A percentile compares a stretch with the other conserved stretches of the same genome.
phyloP scores from a whole-genome alignment of 2,329 filamentous ascomycete genomes.

The Fusarium neocosmosporiellum region DNA sequence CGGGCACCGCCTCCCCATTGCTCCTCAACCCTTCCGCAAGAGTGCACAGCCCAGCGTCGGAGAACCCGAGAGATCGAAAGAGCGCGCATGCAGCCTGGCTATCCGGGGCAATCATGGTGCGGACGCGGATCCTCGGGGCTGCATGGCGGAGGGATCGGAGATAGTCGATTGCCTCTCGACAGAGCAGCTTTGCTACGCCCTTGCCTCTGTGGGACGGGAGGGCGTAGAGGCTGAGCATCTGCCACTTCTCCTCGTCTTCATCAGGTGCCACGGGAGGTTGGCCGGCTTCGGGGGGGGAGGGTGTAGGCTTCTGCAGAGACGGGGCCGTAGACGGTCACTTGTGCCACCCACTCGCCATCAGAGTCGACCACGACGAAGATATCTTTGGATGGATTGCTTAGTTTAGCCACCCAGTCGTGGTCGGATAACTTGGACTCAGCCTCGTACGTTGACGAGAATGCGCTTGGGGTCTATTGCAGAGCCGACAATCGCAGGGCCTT shows the following conservation, averaged over 20 bases:
- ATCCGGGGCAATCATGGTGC: background rate
- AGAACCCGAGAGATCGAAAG: background rate
- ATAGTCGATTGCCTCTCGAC: background rate
- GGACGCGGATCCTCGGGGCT: background rate
- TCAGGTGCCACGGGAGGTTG: background rate
- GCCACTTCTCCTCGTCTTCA: background rate
- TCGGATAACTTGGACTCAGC: background rate
- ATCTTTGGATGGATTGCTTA: background rate
- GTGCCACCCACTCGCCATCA: background rate
- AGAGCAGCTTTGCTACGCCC: background rate
- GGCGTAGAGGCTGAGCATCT: background rate
- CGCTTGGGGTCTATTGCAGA: background rate
- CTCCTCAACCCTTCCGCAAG: background rate
- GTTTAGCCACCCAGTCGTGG: background rate
- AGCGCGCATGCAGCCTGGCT: background rate
- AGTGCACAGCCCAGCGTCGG: background rate
- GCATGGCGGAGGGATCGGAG: background rate
- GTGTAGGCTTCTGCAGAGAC: background rate
- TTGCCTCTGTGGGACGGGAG: background rate
- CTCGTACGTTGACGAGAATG: background rate
- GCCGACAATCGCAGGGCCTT: background rate
- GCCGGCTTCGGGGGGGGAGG: background rate
- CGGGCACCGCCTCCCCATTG: background rate
- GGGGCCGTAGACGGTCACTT: background rate
- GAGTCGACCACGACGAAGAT: background rate